phyloP scores from a whole-genome alignment of 768 basidiomycete genomes.

The Suillus brevipes region DNA sequence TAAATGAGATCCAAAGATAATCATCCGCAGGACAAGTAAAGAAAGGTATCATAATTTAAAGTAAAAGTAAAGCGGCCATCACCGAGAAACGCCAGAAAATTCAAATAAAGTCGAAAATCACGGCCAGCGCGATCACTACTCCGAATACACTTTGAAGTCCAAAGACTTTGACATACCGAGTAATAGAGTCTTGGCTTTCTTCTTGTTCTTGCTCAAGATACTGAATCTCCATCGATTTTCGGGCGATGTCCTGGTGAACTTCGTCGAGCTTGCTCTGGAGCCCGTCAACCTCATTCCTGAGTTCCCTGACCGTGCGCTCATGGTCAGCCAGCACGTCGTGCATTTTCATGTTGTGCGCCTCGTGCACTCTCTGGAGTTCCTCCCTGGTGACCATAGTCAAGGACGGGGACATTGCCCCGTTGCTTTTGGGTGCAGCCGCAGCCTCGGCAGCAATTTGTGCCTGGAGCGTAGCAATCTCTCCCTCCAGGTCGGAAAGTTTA shows the following conservation, averaged over 20 bases:
- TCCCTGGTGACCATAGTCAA: constrained; percentile 62
- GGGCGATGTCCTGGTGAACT: constrained; percentile 57
- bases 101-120: constrained; percentile 53
- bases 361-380: constrained; percentile 74
- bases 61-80: constrained; percentile 13
- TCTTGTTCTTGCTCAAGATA: constrained; percentile 80
- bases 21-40: constrained; percentile 16
- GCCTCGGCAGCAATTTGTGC: constrained; percentile 50
- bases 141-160: constrained; percentile 57
- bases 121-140: constrained; percentile 51
- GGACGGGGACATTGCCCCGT: constrained; percentile 43
- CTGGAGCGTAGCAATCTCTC: constrained; percentile 67
- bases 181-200: constrained; percentile 71
- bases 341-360: constrained; percentile 83
- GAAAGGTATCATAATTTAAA: constrained; percentile 20
- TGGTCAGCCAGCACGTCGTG: constrained; percentile 71
- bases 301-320: constrained; percentile 52
- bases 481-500: constrained; percentile 72
- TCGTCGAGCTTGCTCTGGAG: constrained; percentile 50
- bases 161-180: constrained; percentile 72
- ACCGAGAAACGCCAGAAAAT: constrained; percentile 13
- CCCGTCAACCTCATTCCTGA: constrained; percentile 59
- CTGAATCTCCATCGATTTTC: constrained; percentile 80
- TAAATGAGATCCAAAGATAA: constrained; percentile 35
- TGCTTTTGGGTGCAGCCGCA: constrained; percentile 52